Evolutionary conservation across 2,329 filamentous ascomycete species (phyloP).

Genomic region (Botrytis pseudocinerea): DNA sequence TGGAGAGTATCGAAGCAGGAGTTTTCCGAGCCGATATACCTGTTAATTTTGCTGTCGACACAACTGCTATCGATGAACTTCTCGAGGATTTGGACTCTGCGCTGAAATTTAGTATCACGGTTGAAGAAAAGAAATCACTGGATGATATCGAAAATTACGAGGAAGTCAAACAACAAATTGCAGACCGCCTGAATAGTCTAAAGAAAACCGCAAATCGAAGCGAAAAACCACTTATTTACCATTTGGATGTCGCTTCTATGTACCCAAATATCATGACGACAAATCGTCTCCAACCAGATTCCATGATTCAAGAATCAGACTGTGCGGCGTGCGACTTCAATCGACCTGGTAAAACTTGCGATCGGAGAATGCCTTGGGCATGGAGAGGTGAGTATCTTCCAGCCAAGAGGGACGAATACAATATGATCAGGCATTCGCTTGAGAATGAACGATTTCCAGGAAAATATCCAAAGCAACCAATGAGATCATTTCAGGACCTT

Average conservation of each 20-base stretch:
- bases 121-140: constrained; percentile 80
- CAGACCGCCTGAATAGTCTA: constrained; percentile 66
- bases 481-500: constrained; percentile 78
- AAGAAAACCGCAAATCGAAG: constrained; percentile 80
- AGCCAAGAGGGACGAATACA: constrained; percentile 96
- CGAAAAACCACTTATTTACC: constrained; percentile 91
- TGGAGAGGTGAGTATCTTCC: constrained; percentile 98
- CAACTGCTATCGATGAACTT: constrained; percentile 85
- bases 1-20: constrained; percentile 97
- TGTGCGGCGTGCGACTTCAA: constrained; percentile 99
- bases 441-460: constrained; percentile 92
- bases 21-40: constrained; percentile 96
- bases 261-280: constrained; percentile 99
- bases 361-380: constrained; percentile 90
- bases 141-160: constrained; percentile 81
- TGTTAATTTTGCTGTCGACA: constrained; percentile 88
- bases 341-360: constrained; percentile 92
- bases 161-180: constrained; percentile 81
- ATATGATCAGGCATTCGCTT: constrained; percentile 92
- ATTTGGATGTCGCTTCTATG: constrained; percentile 98
- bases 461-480: constrained; percentile 67
- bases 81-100: constrained; percentile 84
- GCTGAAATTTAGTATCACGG: constrained; percentile 79
- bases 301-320: constrained; percentile 96
- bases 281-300: constrained; percentile 94